Conservation (phyloP, 2,329 filamentous ascomycete species). For the Westerdykella ornata region DNA sequence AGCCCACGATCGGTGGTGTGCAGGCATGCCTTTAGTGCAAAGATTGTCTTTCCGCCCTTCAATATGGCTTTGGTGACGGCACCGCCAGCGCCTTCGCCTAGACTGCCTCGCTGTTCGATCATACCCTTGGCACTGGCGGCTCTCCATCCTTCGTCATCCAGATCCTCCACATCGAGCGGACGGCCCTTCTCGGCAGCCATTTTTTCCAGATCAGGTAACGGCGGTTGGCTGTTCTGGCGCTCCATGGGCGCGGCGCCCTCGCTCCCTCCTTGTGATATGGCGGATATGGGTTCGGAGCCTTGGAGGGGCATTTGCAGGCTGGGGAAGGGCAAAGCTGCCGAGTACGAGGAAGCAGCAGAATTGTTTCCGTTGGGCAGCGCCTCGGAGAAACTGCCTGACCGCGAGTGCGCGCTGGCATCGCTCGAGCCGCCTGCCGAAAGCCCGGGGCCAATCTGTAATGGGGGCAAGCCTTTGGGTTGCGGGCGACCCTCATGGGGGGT, state of each 20-base stretch:
- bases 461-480: slow-evolving; percentile 47
- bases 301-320: slow-evolving; percentile 55
- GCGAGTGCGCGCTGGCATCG: slow-evolving; percentile 73
- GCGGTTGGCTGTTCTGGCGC: slow-evolving; percentile 70
- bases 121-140: slow-evolving; percentile 84
- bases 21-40: slow-evolving; percentile 76
- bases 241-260: slow-evolving; percentile 69
- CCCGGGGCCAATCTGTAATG: slow-evolving; percentile 49
- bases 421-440: slow-evolving; percentile 67
- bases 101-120: slow-evolving; percentile 78
- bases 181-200: slow-evolving; percentile 74
- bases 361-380: slow-evolving; percentile 72
- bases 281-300: slow-evolving; percentile 77
- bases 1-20: not conserved
- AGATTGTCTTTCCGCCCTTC: slow-evolving; percentile 86
- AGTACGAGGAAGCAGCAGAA: slow-evolving; percentile 77
- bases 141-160: slow-evolving; percentile 92
- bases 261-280: slow-evolving; percentile 69
- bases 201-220: slow-evolving; percentile 72
- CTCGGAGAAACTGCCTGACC: slow-evolving; percentile 80
- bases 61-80: slow-evolving; percentile 88
- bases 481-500: slow-evolving; percentile 62
- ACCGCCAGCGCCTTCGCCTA: slow-evolving; percentile 92
- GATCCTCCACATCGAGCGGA: slow-evolving; percentile 81
- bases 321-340: slow-evolving; percentile 71